These are phyloP conservation scores for Hordeum pubiflorum DNA, from an alignment of 202 grass and related monocot genomes.

Conservation along the genomic window DNA sequence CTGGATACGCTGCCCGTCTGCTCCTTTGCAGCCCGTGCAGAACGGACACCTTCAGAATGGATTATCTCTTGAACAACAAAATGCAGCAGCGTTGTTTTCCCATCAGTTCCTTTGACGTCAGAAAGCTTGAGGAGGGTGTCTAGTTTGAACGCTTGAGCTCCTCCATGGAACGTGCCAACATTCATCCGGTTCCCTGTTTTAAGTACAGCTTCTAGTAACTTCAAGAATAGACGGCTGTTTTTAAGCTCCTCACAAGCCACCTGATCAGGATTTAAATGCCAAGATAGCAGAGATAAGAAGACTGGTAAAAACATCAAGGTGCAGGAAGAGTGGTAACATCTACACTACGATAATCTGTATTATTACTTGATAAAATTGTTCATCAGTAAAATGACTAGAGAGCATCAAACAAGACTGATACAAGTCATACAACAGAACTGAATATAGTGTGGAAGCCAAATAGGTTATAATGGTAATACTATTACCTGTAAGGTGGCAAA, in stretches of 20 bases:
- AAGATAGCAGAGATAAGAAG: slow-evolving; percentile 18
- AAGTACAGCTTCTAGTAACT: slow-evolving; percentile 86
- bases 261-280: slow-evolving; percentile 38
- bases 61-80: slow-evolving; percentile 84
- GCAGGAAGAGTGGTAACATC: not conserved
- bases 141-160: slow-evolving; percentile 80
- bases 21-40: slow-evolving; percentile 44
- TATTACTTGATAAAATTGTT: not conserved
- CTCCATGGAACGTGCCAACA: slow-evolving; percentile 76
- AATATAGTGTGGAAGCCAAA: not conserved
- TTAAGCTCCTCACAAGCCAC: slow-evolving; percentile 80
- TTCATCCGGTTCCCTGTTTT: slow-evolving; percentile 93
- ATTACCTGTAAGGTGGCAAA: slow-evolving; percentile 71
- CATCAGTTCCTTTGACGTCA: slow-evolving; percentile 78
- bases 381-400: not conserved
- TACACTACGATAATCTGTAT: not conserved
- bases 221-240: slow-evolving; percentile 64
- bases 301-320: not conserved
- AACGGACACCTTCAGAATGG: slow-evolving; percentile 64
- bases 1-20: slow-evolving; percentile 24
- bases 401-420: not conserved
- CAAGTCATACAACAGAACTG: not conserved
- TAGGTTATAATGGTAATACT: not conserved
- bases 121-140: slow-evolving; percentile 82
- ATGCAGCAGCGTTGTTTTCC: slow-evolving; percentile 90